Conservation (phyloP, 768 basidiomycete species). For the Leccinum pellstonianum region DNA sequence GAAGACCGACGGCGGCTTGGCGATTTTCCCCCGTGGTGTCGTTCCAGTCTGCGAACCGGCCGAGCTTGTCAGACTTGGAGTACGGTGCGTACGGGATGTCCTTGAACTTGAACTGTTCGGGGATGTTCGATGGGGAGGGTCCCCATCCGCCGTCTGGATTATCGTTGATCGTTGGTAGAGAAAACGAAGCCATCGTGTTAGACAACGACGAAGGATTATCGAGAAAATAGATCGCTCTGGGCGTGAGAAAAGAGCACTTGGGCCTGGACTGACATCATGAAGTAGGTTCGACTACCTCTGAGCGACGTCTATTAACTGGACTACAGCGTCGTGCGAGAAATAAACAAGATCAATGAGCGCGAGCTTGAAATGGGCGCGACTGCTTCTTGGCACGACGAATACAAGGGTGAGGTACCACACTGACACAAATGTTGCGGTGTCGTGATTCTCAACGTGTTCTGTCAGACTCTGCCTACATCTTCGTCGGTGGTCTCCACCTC, state of each 20-base stretch:
- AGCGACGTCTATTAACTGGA: not conserved
- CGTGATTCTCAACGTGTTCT: constrained; percentile 6
- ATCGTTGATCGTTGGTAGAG: constrained; percentile 84
- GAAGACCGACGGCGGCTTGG: constrained; percentile 50
- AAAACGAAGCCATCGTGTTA: constrained; percentile 70
- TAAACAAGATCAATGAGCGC: constrained; percentile 87
- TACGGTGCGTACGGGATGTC: constrained; percentile 99
- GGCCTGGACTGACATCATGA: constrained; percentile 59
- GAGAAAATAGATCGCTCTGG: constrained; percentile 16
- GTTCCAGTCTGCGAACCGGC: constrained; percentile 98
- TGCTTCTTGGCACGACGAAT: constrained; percentile 95
- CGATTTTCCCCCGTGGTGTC: constrained; percentile 66
- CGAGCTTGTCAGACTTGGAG: constrained; percentile 98
- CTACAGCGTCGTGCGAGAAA: constrained; percentile 85
- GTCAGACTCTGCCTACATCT: constrained; percentile 94
- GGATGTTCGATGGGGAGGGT: constrained; percentile 76
- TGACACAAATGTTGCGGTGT: not conserved
- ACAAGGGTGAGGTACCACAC: constrained; percentile 55
- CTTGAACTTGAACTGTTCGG: constrained; percentile 93
- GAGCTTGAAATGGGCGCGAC: constrained; percentile 78
- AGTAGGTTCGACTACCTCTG: constrained; percentile 46
- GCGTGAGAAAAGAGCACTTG: constrained; percentile 25
- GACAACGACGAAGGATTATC: constrained; percentile 9
- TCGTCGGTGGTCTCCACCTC: constrained; percentile 82
- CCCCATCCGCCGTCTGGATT: constrained; percentile 96